Conservation (phyloP, 345 rosid species). For the Durio zibethinus region DNA sequence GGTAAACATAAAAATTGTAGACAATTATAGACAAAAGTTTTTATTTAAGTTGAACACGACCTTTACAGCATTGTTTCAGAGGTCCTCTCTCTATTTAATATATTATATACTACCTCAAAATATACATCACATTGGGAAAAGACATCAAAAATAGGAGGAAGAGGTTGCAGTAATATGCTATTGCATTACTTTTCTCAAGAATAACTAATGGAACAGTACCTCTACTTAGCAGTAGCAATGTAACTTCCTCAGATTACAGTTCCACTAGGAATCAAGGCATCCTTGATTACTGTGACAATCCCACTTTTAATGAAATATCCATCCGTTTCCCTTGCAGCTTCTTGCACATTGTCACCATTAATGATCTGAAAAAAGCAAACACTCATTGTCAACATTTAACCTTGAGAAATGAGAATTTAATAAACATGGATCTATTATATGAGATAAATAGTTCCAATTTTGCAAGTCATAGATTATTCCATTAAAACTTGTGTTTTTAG, state of each 20-base stretch:
- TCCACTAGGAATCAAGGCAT: slow-evolving; percentile 91
- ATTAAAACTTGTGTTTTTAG: neutral
- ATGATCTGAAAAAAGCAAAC: slow-evolving; percentile 49
- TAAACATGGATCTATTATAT: neutral
- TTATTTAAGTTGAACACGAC: slow-evolving; percentile 20
- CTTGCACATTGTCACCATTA: slow-evolving; percentile 82
- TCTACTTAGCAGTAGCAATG: neutral
- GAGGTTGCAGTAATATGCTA: slow-evolving; percentile 7
- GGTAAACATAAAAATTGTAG: neutral
- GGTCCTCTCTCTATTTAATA: slow-evolving; percentile 9
- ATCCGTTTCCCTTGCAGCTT: slow-evolving; percentile 93
- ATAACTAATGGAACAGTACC: neutral
- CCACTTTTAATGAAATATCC: slow-evolving; percentile 98
- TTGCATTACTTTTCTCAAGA: neutral
- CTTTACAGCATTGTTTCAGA: slow-evolving; percentile 10
- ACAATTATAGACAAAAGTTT: neutral
- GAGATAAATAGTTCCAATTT: neutral
- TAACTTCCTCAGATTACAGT: slow-evolving; percentile 46
- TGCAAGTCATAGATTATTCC: neutral
- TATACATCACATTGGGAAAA: slow-evolving; percentile 21
- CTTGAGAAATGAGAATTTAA: neutral
- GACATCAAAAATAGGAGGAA: neutral
- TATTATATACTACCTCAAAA: slow-evolving; percentile 19
- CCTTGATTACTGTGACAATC: slow-evolving; percentile 90
- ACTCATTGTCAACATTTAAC: neutral